Evolutionary conservation across 495 filamentous ascomycete genomes (phyloP).

Genomic region (Neurospora sp.): DNA sequence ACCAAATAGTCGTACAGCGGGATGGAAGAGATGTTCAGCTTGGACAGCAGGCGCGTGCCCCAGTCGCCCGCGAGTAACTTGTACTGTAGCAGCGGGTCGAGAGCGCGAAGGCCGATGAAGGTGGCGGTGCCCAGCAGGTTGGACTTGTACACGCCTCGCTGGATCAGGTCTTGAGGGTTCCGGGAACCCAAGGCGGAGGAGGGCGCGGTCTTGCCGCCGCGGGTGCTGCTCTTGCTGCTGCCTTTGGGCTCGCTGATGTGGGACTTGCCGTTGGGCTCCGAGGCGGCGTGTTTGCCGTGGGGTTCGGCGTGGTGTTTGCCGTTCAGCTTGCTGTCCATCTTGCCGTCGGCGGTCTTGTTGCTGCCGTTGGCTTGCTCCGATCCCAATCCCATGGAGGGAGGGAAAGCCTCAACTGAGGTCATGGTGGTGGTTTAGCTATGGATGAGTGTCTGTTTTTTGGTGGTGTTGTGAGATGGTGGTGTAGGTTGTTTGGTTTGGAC

Average conservation of each 20-base stretch:
- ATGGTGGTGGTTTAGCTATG: not conserved
- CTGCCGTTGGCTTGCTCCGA: not conserved
- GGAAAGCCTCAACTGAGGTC: not conserved
- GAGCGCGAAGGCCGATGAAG: constrained; percentile 47
- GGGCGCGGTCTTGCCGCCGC: not conserved
- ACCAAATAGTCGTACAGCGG: constrained; percentile 7
- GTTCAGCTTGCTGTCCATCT: not conserved
- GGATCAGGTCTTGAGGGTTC: constrained; percentile 18
- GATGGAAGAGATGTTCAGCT: constrained; percentile 6
- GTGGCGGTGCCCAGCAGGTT: constrained; percentile 39
- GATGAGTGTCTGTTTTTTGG: not conserved
- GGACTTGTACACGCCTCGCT: constrained; percentile 26
- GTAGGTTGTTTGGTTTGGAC: not conserved
- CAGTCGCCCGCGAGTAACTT: constrained; percentile 27
- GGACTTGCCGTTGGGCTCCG: not conserved
- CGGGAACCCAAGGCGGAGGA: not conserved
- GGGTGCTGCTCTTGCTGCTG: not conserved
- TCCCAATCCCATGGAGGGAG: not conserved
- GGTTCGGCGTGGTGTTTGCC: not conserved
- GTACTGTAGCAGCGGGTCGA: constrained; percentile 50
- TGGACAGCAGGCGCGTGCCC: constrained; percentile 15
- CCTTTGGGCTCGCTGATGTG: not conserved
- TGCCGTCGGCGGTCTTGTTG: not conserved
- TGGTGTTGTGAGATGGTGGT: not conserved
- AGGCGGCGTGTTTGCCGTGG: not conserved